phyloP scores from a whole-genome alignment of 495 filamentous ascomycete genomes.

The Aeminium ludgeri region DNA sequence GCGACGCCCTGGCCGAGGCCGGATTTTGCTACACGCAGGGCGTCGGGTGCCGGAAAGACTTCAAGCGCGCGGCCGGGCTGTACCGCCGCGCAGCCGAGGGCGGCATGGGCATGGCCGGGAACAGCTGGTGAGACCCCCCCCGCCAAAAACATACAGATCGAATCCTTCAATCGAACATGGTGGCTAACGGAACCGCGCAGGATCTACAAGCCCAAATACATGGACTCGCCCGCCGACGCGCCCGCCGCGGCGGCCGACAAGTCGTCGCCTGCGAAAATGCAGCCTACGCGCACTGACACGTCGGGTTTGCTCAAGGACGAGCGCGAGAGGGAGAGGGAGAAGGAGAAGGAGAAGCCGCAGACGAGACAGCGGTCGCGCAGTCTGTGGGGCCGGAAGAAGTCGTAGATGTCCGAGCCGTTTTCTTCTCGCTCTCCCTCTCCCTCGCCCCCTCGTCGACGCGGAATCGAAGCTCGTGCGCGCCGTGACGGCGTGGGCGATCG shows the following conservation, averaged over 20 bases:
- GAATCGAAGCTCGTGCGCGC: too few relatives aligned
- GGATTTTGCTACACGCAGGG: constrained; percentile 28
- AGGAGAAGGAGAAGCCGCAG: constrained; percentile 39
- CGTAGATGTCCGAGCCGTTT: too few relatives aligned
- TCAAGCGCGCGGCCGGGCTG: constrained; percentile 83
- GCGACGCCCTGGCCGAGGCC: constrained; percentile 54
- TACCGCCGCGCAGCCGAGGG: constrained; percentile 82
- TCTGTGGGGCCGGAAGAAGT: constrained; percentile 47
- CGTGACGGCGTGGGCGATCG: too few relatives aligned
- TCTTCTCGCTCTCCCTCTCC: too few relatives aligned
- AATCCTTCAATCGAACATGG: constrained; percentile 6
- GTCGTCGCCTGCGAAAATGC: constrained; percentile 14
- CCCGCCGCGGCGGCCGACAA: constrained; percentile 23
- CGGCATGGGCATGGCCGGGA: constrained; percentile 93
- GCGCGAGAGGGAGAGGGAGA: constrained; percentile 13
- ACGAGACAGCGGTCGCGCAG: constrained; percentile 49
- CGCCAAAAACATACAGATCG: not conserved
- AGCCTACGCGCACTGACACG: not conserved
- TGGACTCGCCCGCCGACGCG: constrained; percentile 41
- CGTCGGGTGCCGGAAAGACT: constrained; percentile 68
- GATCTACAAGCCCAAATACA: constrained; percentile 44
- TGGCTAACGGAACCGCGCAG: not conserved
- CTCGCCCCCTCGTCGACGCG: too few relatives aligned
- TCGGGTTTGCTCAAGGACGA: constrained; percentile 16
- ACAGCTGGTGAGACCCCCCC: constrained; percentile 63